Conservation (phyloP, 768 basidiomycete genomes). For the Mycena venus region DNA sequence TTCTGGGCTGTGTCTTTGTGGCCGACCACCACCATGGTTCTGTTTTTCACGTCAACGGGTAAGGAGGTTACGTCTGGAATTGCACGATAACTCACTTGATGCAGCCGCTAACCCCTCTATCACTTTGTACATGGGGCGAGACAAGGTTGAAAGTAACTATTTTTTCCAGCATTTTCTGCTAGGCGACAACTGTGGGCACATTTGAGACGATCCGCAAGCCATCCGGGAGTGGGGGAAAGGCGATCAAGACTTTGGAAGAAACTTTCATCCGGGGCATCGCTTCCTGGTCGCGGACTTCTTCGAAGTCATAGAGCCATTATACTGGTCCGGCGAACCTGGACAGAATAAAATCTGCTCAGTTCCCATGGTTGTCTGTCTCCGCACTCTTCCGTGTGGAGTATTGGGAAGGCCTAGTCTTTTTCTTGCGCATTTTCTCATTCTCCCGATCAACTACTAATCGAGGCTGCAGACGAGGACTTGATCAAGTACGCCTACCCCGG, state of each 20-base stretch:
- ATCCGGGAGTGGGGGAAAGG: too few relatives aligned
- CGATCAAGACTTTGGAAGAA: too few relatives aligned
- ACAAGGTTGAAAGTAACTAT: slow-evolving; percentile 93
- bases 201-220: not conserved
- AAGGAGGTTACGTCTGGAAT: slow-evolving; percentile 69
- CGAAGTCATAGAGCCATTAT: too few relatives aligned
- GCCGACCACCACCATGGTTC: slow-evolving; percentile 54
- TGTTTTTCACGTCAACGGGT: slow-evolving; percentile 65
- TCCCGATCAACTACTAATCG: not conserved
- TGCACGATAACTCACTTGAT: slow-evolving; percentile 42
- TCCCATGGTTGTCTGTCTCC: too few relatives aligned
- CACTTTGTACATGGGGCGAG: slow-evolving; percentile 93
- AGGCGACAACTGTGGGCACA: not conserved
- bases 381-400: too few relatives aligned
- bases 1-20: not conserved
- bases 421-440: not conserved
- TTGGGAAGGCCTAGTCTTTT: not conserved
- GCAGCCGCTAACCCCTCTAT: slow-evolving; percentile 62
- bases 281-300: too few relatives aligned
- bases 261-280: too few relatives aligned
- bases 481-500: slow-evolving; percentile 93
- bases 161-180: not conserved
- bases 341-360: too few relatives aligned
- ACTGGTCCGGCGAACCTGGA: too few relatives aligned
- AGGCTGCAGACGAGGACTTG: slow-evolving; percentile 86